Conservation (phyloP, 1,139 yeast species). For the Hansenula lynferdii region DNA sequence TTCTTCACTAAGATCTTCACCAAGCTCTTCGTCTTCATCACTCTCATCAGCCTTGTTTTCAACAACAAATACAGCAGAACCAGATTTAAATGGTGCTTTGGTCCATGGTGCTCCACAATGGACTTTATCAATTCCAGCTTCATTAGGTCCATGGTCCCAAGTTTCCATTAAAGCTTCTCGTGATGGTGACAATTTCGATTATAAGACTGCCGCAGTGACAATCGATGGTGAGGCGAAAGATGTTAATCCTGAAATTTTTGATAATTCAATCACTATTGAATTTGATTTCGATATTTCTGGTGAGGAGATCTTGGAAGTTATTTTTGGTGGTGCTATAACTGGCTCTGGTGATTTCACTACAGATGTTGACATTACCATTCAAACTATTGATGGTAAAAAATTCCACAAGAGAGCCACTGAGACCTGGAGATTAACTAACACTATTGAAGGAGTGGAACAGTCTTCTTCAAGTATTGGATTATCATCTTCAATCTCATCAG, state of each 20-base stretch:
- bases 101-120: constrained; percentile 1
- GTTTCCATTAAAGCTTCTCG: constrained; percentile 2
- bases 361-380: constrained; percentile 1
- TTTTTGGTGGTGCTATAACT: constrained; percentile 1
- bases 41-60: not conserved
- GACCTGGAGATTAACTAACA: constrained; percentile 1
- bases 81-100: constrained; percentile 1
- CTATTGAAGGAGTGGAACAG: too few relatives aligned
- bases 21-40: not conserved
- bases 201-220: not conserved
- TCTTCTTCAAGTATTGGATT: not conserved
- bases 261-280: not conserved
- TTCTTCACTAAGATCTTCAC: too few relatives aligned
- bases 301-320: not conserved
- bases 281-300: not conserved
- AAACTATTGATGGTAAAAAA: constrained; percentile 2
- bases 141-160: constrained; percentile 3
- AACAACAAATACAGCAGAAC: not conserved
- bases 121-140: constrained; percentile 4
- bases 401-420: constrained; percentile 1
- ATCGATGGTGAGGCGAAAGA: not conserved
- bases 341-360: constrained; percentile 1
- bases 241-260: not conserved
- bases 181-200: not conserved
- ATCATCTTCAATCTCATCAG: too few relatives aligned